Base-by-base conservation (phyloP, 2,329 filamentous ascomycete genomes). In the Aspergillus felis region DNA sequence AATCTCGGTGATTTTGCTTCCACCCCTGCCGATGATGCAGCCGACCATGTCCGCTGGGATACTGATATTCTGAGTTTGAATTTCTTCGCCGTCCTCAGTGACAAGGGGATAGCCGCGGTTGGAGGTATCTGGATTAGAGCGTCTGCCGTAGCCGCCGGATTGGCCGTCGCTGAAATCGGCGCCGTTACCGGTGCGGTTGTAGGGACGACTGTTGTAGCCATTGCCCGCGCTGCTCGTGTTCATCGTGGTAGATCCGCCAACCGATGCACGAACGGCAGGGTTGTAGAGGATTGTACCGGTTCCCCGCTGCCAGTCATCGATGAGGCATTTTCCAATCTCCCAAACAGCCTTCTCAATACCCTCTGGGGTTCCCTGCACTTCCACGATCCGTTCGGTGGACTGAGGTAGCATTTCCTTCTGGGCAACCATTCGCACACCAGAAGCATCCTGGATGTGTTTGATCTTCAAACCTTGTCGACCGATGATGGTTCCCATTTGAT, bases 361-460 rank as follows among this genome's bases (percentile, higher is more conserved):
- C 55, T 96, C 92, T 17, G 94, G 92, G 20, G 89, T 93, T 66
- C 94, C 94, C 74, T 97, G 92, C 49, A 99, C 89, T 74, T 99
- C 94, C 64, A 99, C 94, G 68, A 99, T 92, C 64, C 94, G 89
- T 81, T 99, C 94, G 35, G 94, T 99, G 5, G 94, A 99, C 76
- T 99, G 94, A 38, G 94, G 94, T 7, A 99, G 87, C 94, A 99
- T 99, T 71, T 99, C 94, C 80, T 99, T 99, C 78, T 99, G 94
- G 44, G 94, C 94, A 51, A 99, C 92, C 94, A 99, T 99, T 72
- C 94, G 92, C 58, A 97, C 94, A 64, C 92, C 92, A 4, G 94
- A 97, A 29, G 87, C 88, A 75, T 99, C 94, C 76, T 99, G 94
- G 66, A 99, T 99, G 75, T 97, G 91, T 84, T 99, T 99, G 83